A percentile compares a stretch with the other conserved stretches of the same genome.
Evolutionary conservation across 1,139 yeast genomes (phyloP).

Genomic region (Kodamaea anthophila): DNA sequence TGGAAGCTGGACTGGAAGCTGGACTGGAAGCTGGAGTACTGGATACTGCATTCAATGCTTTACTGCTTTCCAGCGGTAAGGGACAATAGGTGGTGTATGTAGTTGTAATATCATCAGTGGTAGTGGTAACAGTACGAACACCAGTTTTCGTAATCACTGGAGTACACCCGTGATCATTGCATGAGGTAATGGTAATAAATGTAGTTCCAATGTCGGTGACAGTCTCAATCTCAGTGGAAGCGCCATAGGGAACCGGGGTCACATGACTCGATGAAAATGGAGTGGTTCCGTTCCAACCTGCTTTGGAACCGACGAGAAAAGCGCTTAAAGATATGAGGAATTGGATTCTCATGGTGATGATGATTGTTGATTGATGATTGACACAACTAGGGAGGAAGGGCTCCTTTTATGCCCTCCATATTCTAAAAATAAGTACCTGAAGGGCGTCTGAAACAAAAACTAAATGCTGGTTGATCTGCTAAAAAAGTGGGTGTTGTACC

Average conservation of each 20-base stretch:
- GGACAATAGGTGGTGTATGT: neutral
- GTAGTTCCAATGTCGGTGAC: too few species aligned
- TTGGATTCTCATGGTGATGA: conserved; percentile 3
- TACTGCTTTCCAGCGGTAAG: neutral
- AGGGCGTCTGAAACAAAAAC: too few species aligned
- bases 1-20: too few species aligned
- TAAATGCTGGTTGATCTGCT: too few species aligned
- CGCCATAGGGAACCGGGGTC: too few species aligned
- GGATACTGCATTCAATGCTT: too few species aligned
- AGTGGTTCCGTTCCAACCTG: conserved; percentile 1
- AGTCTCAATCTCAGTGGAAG: too few species aligned
- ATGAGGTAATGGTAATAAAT: conserved; percentile 1
- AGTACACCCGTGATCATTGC: neutral
- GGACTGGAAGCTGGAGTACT: too few species aligned
- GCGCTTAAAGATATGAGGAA: conserved; percentile 1
- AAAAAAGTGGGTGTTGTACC: neutral
- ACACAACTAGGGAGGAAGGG: neutral
- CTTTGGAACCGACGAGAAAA: conserved; percentile 1
- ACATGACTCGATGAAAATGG: too few species aligned
- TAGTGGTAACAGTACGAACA: neutral
- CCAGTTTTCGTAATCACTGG: neutral
- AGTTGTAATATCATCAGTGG: neutral
- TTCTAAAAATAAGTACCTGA: conserved; percentile 1
- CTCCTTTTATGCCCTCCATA: neutral
- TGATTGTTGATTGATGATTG: too few species aligned